A percentile compares a stretch with the other conserved stretches of the same genome.
phyloP scores from a whole-genome alignment of 345 rosid genomes.

The Microthlaspi erraticum region DNA sequence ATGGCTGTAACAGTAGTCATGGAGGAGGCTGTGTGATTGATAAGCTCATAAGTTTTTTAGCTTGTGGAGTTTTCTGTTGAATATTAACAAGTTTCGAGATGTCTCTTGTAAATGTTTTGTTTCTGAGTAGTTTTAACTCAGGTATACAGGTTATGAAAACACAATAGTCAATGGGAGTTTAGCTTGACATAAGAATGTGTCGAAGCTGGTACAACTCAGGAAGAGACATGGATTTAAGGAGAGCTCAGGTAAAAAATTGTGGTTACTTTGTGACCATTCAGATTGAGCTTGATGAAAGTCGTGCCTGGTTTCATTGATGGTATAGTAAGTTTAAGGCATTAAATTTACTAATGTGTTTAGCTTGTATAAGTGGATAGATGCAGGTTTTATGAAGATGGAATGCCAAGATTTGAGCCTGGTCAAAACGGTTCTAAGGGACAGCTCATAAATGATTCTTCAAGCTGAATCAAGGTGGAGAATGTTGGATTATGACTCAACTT shows the following conservation, averaged over 20 bases:
- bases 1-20: not conserved
- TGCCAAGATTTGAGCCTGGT: not conserved
- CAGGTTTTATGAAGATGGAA: not conserved
- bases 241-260: not conserved
- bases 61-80: constrained; percentile 6
- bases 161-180: not conserved
- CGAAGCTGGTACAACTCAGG: not conserved
- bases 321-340: not conserved
- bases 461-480: not conserved
- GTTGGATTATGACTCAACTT: not conserved
- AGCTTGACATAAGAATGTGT: not conserved
- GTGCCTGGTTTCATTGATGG: not conserved
- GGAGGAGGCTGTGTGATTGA: not conserved
- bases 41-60: not conserved
- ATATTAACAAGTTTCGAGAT: not conserved
- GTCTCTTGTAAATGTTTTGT: not conserved
- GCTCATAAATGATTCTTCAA: not conserved
- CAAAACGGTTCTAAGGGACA: not conserved
- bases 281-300: not conserved
- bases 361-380: not conserved
- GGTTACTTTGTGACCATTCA: too few species aligned
- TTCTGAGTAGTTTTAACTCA: not conserved
- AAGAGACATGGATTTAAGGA: not conserved
- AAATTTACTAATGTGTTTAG: not conserved
- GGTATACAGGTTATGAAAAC: too few species aligned